Base-by-base conservation (phyloP, 805 yeast species). In the Candida dajiaensis region DNA sequence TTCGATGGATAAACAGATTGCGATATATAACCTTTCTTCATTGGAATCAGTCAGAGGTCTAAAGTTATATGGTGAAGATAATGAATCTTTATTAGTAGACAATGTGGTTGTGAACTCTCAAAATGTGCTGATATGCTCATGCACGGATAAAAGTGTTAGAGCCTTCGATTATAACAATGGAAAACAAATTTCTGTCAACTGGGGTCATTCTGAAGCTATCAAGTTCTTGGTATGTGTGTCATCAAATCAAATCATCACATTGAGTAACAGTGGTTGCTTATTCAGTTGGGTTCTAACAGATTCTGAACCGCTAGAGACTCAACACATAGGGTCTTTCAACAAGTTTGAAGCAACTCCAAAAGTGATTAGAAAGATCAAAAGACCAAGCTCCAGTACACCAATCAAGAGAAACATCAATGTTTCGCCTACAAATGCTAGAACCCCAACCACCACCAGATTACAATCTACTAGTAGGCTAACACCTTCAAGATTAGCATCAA, bases 171-270 rank as follows among this genome's bases (percentile, higher is more conserved):
- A 70, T 50, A 46, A 54, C 1, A 67, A 66, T 8, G 84, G 82
- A 1, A 74, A 65, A 42, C 70, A 70, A 10, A 39, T 79, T 10
- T 69, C 77, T 8, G 67, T 73, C 0, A 74, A 70, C 41, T 83
- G 85, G 84, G 90, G 78, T 0, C 82, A 77, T 51, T 71, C 81
- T 1, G 80, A 81, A 36, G 61, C 73, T 1, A 70, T 81, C 6
- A 58, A 76, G 13, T 74, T 77, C 0, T 47, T 82, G 18, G 50
- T 62, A 8, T 45, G 65, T 10, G 44, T 52, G 7, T 44, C 47
- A 15, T 50, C 55, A 4, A 54, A 53, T 6, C 56, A 67, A 15
- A 57, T 73, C 23, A 51, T 76, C 1, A 69, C 81, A 0, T 65
- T 77, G 15, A 73, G 81, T 19, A 64, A 63, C 8, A 81, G 74